Evolutionary conservation across 805 yeast genomes (phyloP).

Genomic region (Zygoascus biomembranicola): DNA sequence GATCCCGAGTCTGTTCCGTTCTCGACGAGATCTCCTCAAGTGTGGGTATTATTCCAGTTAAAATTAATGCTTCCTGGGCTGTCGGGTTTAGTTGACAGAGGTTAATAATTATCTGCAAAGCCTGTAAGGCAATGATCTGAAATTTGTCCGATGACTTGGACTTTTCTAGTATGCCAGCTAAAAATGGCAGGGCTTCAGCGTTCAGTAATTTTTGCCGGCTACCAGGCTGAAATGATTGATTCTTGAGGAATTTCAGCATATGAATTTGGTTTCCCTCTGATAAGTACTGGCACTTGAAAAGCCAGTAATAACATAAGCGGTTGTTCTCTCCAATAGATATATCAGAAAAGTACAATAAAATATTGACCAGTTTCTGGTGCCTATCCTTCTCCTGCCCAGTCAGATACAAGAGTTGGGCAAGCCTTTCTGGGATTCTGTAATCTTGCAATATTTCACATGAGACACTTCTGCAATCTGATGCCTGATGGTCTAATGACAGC

Average conservation of each 20-base stretch:
- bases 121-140: constrained; percentile 37
- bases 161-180: constrained; percentile 29
- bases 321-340: constrained; percentile 17
- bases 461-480: neutral
- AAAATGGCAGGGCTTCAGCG: constrained; percentile 36
- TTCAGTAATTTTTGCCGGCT: constrained; percentile 23
- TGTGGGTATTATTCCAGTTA: constrained; percentile 39
- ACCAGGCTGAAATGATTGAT: constrained; percentile 22
- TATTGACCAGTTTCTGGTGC: constrained; percentile 24
- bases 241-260: constrained; percentile 37
- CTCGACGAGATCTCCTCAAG: constrained; percentile 34
- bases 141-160: constrained; percentile 17
- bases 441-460: neutral
- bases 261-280: constrained; percentile 29
- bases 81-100: constrained; percentile 41
- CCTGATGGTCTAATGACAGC: neutral
- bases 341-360: constrained; percentile 34
- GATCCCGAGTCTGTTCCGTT: constrained; percentile 40
- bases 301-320: constrained; percentile 28
- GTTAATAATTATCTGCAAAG: constrained; percentile 44
- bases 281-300: constrained; percentile 23
- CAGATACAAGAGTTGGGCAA: neutral
- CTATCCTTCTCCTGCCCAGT: neutral
- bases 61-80: constrained; percentile 39
- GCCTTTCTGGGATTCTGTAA: neutral